Percentiles rank a stretch among this genome's conserved stretches.
phyloP scores from a whole-genome alignment of 208 protist species.

The Trypanosoma lewisi region DNA sequence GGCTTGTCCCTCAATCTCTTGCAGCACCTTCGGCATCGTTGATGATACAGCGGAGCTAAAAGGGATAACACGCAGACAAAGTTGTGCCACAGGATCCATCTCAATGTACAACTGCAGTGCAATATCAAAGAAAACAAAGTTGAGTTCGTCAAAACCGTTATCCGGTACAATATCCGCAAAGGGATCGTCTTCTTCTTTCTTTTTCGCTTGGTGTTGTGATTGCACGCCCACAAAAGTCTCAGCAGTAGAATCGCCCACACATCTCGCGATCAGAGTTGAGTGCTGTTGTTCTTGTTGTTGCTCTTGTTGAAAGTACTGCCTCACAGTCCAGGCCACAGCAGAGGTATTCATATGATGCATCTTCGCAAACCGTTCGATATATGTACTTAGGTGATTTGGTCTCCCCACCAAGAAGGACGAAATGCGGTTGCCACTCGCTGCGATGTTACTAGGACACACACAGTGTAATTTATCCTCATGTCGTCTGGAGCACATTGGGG shows the following conservation, averaged over 20 bases:
- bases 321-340: background rate
- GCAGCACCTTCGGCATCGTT: conserved; percentile 18
- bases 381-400: conserved; percentile 5
- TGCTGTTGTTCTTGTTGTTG: too few relatives aligned
- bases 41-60: conserved; percentile 16
- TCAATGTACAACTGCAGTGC: conserved; percentile 27
- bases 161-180: conserved; percentile 20
- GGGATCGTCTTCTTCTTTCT: conserved; percentile 2
- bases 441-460: background rate
- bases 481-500: background rate
- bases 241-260: background rate
- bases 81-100: conserved; percentile 29
- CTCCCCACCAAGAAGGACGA: conserved; percentile 9
- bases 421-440: background rate
- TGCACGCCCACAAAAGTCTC: background rate
- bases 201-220: background rate
- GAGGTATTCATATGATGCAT: background rate
- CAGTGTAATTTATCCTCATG: conserved; percentile 6
- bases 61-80: conserved; percentile 20
- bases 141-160: conserved; percentile 9
- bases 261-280: background rate
- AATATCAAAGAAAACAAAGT: conserved; percentile 35
- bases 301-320: conserved; percentile 21
- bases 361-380: conserved; percentile 11
- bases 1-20: conserved; percentile 16